Evolutionary conservation across 164 flowering plant species (phyloP).

Genomic region (Piper longum): DNA sequence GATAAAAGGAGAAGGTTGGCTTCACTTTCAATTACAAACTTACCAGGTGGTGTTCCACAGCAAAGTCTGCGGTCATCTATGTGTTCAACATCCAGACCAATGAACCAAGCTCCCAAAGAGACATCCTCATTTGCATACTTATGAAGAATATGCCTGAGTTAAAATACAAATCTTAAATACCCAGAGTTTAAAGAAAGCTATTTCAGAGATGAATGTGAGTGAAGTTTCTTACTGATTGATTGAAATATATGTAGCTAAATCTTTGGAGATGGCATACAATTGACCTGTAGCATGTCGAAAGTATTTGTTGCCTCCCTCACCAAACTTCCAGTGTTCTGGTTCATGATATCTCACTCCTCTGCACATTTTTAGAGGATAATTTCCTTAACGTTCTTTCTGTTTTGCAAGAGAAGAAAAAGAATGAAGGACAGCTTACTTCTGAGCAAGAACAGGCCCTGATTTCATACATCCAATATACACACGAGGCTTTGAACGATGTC

Average conservation of each 20-base stretch:
- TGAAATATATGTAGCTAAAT: conserved; percentile 72
- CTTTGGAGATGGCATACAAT: conserved; percentile 79
- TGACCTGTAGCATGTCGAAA: conserved; percentile 99
- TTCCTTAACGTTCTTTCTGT: not conserved
- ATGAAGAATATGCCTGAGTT: conserved; percentile 71
- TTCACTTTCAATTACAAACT: not conserved
- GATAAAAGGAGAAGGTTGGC: not conserved
- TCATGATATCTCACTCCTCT: conserved; percentile 95
- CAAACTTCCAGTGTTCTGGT: conserved; percentile 96
- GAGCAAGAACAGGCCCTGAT: conserved; percentile 93
- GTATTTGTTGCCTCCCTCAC: conserved; percentile 85
- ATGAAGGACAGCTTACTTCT: conserved; percentile 41
- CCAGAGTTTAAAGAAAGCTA: not conserved
- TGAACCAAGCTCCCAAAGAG: conserved; percentile 90
- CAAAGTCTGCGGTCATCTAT: conserved; percentile 83
- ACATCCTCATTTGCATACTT: conserved; percentile 89
- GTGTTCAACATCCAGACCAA: conserved; percentile 87
- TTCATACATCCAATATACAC: conserved; percentile 97
- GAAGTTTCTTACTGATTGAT: conserved; percentile 60
- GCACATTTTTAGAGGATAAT: conserved; percentile 5
- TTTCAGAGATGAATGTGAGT: not conserved
- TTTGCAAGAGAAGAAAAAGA: not conserved
- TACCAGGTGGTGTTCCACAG: conserved; percentile 94
- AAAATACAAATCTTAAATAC: not conserved
- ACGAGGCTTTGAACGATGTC: conserved; percentile 60